phyloP scores from a whole-genome alignment of 768 basidiomycete species.

The Lactarius indigo region DNA sequence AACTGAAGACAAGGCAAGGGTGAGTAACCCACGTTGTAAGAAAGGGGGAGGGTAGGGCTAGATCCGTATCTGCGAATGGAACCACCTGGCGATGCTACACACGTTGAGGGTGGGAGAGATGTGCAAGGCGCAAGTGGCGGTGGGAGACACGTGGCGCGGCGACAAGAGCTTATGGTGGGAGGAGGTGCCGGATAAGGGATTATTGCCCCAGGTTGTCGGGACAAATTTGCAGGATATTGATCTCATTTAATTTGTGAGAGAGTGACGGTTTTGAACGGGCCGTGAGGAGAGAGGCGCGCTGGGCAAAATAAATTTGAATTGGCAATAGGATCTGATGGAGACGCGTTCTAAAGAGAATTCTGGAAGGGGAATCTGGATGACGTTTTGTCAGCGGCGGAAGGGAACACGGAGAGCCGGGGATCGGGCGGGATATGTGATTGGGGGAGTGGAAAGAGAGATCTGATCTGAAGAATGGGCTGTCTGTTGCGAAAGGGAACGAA shows the following conservation, averaged over 20 bases:
- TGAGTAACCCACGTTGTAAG: constrained; percentile 6
- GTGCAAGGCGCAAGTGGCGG: constrained; percentile 5
- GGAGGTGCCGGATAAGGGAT: constrained; percentile 14
- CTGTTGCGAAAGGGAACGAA: constrained; percentile 23
- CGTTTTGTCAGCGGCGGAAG: constrained; percentile 31
- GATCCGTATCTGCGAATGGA: background rate
- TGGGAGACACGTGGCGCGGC: constrained; percentile 24
- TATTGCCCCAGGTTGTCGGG: constrained; percentile 20
- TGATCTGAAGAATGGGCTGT: constrained; percentile 13
- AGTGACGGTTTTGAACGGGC: constrained; percentile 19
- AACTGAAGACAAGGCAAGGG: constrained; percentile 8
- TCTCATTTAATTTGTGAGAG: constrained; percentile 23
- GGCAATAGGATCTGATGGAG: constrained; percentile 26
- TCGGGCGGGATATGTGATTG: constrained; percentile 24
- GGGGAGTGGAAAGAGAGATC: background rate
- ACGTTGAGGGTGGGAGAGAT: constrained; percentile 5
- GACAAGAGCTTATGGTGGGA: constrained; percentile 14
- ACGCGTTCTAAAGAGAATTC: constrained; percentile 22
- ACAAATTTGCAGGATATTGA: constrained; percentile 17
- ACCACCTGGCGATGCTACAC: constrained; percentile 2
- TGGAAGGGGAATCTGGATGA: constrained; percentile 29
- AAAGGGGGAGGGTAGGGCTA: background rate
- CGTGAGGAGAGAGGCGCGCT: constrained; percentile 18
- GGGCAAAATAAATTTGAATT: constrained; percentile 26
- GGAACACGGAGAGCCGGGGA: constrained; percentile 27